Percentiles rank a stretch among this genome's conserved stretches.
Evolutionary conservation across 108 stramenopile species (phyloP).

Genomic region (Chaetoceros tenuissimus): DNA sequence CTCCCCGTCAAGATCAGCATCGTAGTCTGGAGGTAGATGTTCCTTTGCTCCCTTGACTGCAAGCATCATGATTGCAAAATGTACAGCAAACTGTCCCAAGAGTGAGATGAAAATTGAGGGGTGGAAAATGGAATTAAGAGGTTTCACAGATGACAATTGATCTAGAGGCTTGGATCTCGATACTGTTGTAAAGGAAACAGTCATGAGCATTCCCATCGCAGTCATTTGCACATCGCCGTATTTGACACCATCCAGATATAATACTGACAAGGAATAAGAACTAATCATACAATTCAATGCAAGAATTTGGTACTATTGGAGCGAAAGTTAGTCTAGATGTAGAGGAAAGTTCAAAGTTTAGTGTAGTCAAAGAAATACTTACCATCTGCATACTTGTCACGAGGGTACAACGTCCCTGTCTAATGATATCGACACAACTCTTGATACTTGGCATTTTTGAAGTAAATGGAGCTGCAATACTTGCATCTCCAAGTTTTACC

Average conservation of each 20-base stretch:
- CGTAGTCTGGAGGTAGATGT: conserved; percentile 70
- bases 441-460: conserved; percentile 94
- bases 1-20: conserved; percentile 83
- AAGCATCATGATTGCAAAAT: conserved; percentile 81
- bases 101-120: conserved; percentile 90
- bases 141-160: conserved; percentile 83
- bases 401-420: conserved; percentile 89
- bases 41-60: conserved; percentile 73
- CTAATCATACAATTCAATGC: conserved; percentile 94
- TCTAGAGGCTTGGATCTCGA: conserved; percentile 91
- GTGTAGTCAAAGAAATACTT: conserved; percentile 11
- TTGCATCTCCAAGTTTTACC: conserved; percentile 95
- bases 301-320: conserved; percentile 85
- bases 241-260: conserved; percentile 95
- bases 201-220: conserved; percentile 85
- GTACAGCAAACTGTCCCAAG: conserved; percentile 89
- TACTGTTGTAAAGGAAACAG: conserved; percentile 91
- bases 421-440: conserved; percentile 93
- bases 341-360: conserved; percentile 11
- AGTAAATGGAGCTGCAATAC: conserved; percentile 95
- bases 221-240: conserved; percentile 97
- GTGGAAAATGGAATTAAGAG: conserved; percentile 92
- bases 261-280: conserved; percentile 91
- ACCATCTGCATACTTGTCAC: conserved; percentile 87
- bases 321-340: conserved; percentile 4